phyloP scores from a whole-genome alignment of 2,329 filamentous ascomycete genomes.

The Fusarium sp. region DNA sequence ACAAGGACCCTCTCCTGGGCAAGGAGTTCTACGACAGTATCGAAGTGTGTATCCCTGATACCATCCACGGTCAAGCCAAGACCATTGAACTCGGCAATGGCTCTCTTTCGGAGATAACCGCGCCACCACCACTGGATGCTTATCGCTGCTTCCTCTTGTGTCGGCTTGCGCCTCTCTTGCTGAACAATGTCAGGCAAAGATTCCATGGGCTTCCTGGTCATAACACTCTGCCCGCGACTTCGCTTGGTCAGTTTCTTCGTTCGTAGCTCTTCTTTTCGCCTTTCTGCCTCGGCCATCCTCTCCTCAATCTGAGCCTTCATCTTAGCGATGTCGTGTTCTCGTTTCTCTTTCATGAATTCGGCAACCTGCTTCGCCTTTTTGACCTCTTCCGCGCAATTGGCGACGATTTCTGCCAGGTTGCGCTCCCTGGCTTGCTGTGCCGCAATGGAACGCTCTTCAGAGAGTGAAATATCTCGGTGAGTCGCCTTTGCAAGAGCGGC shows the following conservation, averaged over 20 bases:
- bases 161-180: conserved; percentile 60
- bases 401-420: conserved; percentile 84
- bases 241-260: conserved; percentile 67
- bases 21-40: conserved; percentile 77
- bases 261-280: conserved; percentile 74
- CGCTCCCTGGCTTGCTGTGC: conserved; percentile 83
- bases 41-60: conserved; percentile 78
- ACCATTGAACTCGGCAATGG: conserved; percentile 74
- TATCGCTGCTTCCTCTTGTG: conserved; percentile 71
- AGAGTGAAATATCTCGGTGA: conserved; percentile 72
- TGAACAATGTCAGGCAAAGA: conserved; percentile 65
- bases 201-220: conserved; percentile 64
- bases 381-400: conserved; percentile 85
- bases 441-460: conserved; percentile 81
- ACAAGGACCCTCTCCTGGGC: conserved; percentile 75
- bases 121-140: conserved; percentile 81
- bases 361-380: conserved; percentile 86
- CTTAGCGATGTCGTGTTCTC: conserved; percentile 78
- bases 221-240: conserved; percentile 66
- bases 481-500: conserved; percentile 80
- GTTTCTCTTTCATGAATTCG: conserved; percentile 83
- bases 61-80: conserved; percentile 78
- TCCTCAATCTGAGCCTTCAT: conserved; percentile 83
- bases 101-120: conserved; percentile 66
- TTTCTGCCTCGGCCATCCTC: conserved; percentile 81